phyloP scores from a whole-genome alignment of 371 early-diverging fungal genomes.

The Mucor velutinosus region DNA sequence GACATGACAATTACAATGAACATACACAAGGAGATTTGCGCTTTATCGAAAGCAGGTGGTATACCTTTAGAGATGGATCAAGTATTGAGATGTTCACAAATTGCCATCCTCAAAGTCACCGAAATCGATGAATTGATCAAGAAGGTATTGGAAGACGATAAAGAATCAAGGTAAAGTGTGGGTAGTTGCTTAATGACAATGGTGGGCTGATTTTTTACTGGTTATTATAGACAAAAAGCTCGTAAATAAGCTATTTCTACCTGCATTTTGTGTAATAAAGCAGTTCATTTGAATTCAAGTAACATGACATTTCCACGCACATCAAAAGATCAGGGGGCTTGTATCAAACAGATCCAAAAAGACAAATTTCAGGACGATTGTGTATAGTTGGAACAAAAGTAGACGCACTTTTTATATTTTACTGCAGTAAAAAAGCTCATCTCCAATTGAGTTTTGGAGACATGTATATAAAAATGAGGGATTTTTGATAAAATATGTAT shows the following conservation, averaged over 20 bases:
- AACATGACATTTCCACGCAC: neutral
- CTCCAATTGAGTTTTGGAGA: neutral
- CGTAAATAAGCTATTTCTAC: neutral
- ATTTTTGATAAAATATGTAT: neutral
- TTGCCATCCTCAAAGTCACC: constrained; percentile 74
- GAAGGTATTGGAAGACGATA: constrained; percentile 61
- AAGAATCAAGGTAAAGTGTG: constrained; percentile 12
- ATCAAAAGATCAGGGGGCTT: neutral
- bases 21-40: constrained; percentile 89
- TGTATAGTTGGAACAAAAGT: neutral
- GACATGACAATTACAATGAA: constrained; percentile 90
- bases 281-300: neutral
- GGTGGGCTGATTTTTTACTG: neutral
- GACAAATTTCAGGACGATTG: neutral
- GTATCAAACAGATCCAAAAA: neutral
- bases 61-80: constrained; percentile 69
- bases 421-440: neutral
- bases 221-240: neutral
- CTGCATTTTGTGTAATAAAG: neutral
- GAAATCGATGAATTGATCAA: constrained; percentile 76
- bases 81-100: constrained; percentile 74
- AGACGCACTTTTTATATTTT: constrained; percentile 1
- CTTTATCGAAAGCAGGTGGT: constrained; percentile 92
- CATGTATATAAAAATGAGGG: neutral
- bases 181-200: neutral